Conservation (phyloP, 768 basidiomycete species). For the Pleurotus ostreatus region DNA sequence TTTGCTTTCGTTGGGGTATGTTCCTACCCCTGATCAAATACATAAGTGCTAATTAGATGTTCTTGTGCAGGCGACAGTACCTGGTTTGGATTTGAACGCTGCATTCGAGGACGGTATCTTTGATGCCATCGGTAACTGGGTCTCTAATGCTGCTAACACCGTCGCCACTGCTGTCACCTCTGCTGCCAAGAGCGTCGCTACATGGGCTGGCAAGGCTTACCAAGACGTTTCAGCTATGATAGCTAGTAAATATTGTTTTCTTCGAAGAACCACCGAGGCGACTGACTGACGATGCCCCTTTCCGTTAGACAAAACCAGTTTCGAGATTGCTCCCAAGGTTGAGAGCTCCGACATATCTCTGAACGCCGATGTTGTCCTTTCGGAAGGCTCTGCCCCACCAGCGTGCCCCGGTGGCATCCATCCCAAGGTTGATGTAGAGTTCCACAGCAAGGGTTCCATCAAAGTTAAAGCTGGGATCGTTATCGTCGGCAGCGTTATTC, state of each 20-base stretch:
- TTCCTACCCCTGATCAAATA: neutral
- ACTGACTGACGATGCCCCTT: too few species aligned
- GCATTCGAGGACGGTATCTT: conserved; percentile 1
- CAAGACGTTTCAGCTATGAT: conserved; percentile 15
- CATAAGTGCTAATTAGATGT: neutral
- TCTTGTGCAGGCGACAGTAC: neutral
- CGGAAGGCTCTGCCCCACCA: neutral
- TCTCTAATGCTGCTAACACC: neutral
- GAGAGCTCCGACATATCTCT: conserved; percentile 9
- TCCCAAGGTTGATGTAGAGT: neutral
- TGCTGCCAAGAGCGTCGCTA: neutral
- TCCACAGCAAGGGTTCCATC: conserved; percentile 9
- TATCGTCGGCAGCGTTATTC: conserved; percentile 21
- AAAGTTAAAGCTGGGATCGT: conserved; percentile 21
- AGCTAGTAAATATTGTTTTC: conserved; percentile 11
- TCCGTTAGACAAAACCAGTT: neutral
- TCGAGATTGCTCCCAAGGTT: conserved; percentile 8
- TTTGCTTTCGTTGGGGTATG: neutral
- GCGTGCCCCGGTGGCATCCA: neutral
- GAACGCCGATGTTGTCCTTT: conserved; percentile 10
- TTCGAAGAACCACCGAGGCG: neutral
- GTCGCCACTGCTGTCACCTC: neutral
- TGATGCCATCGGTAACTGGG: conserved; percentile 2
- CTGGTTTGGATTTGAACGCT: neutral
- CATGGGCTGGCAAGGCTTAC: conserved; percentile 7